Percentiles rank a stretch among this genome's conserved stretches.
Conservation (phyloP, 805 yeast genomes). For the Ogataea salicorniae region DNA sequence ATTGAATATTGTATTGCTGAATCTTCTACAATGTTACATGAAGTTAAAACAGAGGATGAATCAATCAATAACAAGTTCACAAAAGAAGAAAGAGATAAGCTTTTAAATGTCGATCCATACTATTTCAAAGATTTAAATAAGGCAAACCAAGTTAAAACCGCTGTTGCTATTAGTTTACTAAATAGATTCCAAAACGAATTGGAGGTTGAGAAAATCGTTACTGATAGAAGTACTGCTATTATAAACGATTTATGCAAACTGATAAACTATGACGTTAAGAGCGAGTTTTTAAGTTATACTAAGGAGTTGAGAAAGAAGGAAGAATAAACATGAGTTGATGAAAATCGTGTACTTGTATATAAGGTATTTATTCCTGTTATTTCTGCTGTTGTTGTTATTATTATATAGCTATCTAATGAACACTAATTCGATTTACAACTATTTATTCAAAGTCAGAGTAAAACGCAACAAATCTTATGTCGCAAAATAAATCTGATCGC, state of each 20-base stretch:
- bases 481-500: too few relatives aligned
- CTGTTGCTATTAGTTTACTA: conserved; percentile 25
- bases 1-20: conserved; percentile 39
- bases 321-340: background rate
- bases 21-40: conserved; percentile 26
- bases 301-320: background rate
- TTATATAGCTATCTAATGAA: too few relatives aligned
- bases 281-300: conserved; percentile 14
- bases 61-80: conserved; percentile 7
- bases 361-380: too few relatives aligned
- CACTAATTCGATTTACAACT: too few relatives aligned
- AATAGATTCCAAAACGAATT: conserved; percentile 37
- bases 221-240: conserved; percentile 30
- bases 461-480: too few relatives aligned
- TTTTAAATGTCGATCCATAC: conserved; percentile 45
- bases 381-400: too few relatives aligned
- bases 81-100: conserved; percentile 17
- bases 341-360: too few relatives aligned
- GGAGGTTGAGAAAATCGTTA: conserved; percentile 37
- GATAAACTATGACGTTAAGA: conserved; percentile 5
- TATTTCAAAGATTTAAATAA: conserved; percentile 36
- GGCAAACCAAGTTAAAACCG: conserved; percentile 26
- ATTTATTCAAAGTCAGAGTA: too few relatives aligned
- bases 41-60: conserved; percentile 23
- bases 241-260: conserved; percentile 33